A percentile compares a stretch with the other conserved stretches of the same genome.
Evolutionary conservation across 139 green algal species (phyloP).

Genomic region (Tetraselmis striata): DNA sequence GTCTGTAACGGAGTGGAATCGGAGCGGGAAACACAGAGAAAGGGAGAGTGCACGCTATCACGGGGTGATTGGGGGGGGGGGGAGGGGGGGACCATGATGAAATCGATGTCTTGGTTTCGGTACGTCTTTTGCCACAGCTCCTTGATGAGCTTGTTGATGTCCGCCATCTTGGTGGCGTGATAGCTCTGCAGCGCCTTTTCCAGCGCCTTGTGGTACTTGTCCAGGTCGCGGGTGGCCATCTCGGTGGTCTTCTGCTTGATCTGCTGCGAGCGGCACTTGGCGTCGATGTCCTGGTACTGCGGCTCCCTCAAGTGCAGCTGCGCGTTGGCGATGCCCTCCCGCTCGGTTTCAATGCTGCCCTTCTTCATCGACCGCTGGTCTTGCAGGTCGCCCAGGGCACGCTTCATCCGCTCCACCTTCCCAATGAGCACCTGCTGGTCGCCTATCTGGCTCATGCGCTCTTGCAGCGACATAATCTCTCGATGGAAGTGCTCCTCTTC

Average conservation of each 20-base stretch:
- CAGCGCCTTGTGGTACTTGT: conserved; percentile 93
- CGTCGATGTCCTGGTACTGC: conserved; percentile 70
- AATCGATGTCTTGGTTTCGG: conserved; percentile 90
- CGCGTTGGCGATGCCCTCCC: neutral
- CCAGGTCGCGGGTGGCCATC: conserved; percentile 81
- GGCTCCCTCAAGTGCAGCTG: conserved; percentile 1
- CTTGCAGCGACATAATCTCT: neutral
- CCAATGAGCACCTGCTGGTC: neutral
- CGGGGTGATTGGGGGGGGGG: neutral
- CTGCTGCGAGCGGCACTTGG: conserved; percentile 42
- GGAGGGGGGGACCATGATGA: conserved; percentile 58
- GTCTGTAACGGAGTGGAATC: neutral
- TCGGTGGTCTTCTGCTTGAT: conserved; percentile 75
- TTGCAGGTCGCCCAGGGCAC: neutral
- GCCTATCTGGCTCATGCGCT: neutral
- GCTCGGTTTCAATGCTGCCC: neutral
- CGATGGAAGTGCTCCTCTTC: conserved; percentile 22
- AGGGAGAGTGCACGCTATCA: too few species aligned
- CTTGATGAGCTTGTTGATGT: conserved; percentile 95
- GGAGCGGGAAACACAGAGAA: neutral
- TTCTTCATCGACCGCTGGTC: neutral
- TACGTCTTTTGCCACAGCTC: conserved; percentile 99
- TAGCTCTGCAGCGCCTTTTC: conserved; percentile 92
- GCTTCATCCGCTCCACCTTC: neutral
- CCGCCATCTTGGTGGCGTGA: conserved; percentile 91